Percentiles rank a stretch among this genome's conserved stretches.
These are phyloP conservation scores for Carex kokanica DNA, from an alignment of 176 grass and related monocot species.

Conservation along the genomic window DNA sequence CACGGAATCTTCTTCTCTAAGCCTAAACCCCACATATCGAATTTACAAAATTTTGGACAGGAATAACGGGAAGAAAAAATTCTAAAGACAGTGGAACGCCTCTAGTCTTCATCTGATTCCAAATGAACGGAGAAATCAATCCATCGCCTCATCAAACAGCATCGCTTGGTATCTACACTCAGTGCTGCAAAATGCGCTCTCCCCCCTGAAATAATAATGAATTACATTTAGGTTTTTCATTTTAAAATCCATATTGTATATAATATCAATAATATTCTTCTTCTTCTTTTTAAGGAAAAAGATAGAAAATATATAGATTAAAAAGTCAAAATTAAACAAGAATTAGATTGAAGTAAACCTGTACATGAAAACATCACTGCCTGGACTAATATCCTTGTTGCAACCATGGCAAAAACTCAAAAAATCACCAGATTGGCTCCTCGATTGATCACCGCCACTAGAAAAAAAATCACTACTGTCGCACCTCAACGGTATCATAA, in stretches of 20 bases:
- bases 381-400: conserved; percentile 51
- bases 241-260: not conserved
- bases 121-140: conserved; percentile 23
- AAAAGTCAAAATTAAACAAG: not conserved
- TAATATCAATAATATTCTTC: not conserved
- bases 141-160: conserved; percentile 35
- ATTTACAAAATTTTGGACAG: conserved; percentile 24
- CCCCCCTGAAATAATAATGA: conserved; percentile 41
- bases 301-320: not conserved
- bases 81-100: not conserved
- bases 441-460: not conserved
- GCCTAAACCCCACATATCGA: conserved; percentile 10
- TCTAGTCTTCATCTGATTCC: not conserved
- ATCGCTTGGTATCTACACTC: conserved; percentile 62
- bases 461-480: conserved; percentile 18
- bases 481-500: conserved; percentile 13
- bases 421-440: conserved; percentile 22
- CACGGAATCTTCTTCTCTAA: conserved; percentile 16
- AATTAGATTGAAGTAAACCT: conserved; percentile 35
- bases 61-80: not conserved
- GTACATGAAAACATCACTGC: conserved; percentile 71
- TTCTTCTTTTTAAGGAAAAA: not conserved
- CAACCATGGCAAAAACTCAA: conserved; percentile 63
- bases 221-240: not conserved
- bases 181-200: conserved; percentile 59